Conservation (phyloP, 495 filamentous ascomycete species). For the Podospora sp. region DNA sequence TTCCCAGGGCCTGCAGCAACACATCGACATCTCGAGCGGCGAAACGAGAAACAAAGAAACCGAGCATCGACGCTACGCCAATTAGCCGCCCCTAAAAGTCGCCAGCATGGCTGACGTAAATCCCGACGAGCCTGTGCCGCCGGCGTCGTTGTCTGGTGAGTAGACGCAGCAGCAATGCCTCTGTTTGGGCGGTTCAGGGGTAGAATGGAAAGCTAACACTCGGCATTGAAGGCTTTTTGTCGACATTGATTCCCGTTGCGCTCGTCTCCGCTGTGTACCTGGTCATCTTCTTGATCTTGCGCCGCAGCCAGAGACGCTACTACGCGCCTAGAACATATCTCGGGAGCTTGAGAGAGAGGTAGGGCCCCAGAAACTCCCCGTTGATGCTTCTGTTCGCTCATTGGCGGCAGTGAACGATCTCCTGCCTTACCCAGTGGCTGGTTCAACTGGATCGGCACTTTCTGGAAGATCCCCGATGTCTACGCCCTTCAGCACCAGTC, state of each 20-base stretch:
- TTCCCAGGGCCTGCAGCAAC: background rate
- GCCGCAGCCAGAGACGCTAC: slow-evolving; percentile 68
- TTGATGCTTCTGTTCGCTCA: slow-evolving; percentile 10
- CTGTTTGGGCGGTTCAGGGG: background rate
- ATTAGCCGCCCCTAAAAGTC: background rate
- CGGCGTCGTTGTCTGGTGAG: slow-evolving; percentile 36
- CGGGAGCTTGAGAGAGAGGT: slow-evolving; percentile 69
- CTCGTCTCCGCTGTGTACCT: slow-evolving; percentile 67
- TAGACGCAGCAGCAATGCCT: background rate
- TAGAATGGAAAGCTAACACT: slow-evolving; percentile 2
- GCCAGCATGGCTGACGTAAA: slow-evolving; percentile 8
- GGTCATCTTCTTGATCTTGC: slow-evolving; percentile 73
- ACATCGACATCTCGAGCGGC: background rate
- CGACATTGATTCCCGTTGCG: slow-evolving; percentile 71
- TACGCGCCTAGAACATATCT: slow-evolving; percentile 92
- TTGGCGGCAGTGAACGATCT: slow-evolving; percentile 60
- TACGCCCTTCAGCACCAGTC: slow-evolving; percentile 88
- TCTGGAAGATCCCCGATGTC: slow-evolving; percentile 78
- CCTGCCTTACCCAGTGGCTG: slow-evolving; percentile 68
- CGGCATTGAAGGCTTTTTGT: slow-evolving; percentile 53
- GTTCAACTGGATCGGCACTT: slow-evolving; percentile 74
- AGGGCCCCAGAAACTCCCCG: slow-evolving; percentile 26
- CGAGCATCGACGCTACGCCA: background rate
- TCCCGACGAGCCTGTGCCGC: background rate
- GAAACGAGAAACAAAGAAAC: background rate